These are phyloP conservation scores for Cubamyces sp. DNA, from an alignment of 768 basidiomycete species.

Conservation along the genomic window DNA sequence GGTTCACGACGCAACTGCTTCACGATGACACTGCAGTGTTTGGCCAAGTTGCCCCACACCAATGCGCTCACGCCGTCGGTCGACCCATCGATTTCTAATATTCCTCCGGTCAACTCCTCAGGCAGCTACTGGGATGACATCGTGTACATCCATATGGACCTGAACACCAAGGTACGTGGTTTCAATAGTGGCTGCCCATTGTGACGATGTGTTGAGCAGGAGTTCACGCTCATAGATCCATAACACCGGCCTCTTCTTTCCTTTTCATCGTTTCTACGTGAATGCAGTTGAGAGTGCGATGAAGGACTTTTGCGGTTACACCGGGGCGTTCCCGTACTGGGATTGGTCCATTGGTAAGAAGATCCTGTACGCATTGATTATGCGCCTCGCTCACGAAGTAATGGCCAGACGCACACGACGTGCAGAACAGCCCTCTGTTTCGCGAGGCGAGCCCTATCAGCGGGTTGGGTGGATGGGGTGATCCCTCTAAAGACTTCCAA, in stretches of 20 bases:
- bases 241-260: slow-evolving; percentile 32
- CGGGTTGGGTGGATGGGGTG: slow-evolving; percentile 37
- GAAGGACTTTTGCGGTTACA: slow-evolving; percentile 31
- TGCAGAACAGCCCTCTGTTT: slow-evolving; percentile 29
- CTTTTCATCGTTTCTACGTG: slow-evolving; percentile 36
- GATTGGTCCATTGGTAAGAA: slow-evolving; percentile 34
- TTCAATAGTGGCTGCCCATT: too few relatives aligned
- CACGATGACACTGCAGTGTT: slow-evolving; percentile 1
- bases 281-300: slow-evolving; percentile 27
- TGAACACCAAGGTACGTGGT: slow-evolving; percentile 27
- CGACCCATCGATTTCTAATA: slow-evolving; percentile 15
- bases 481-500: slow-evolving; percentile 26
- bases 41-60: slow-evolving; percentile 9
- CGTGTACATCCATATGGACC: slow-evolving; percentile 34
- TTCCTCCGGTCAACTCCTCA: slow-evolving; percentile 18
- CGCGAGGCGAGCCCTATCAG: slow-evolving; percentile 25
- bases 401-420: slow-evolving; percentile 29
- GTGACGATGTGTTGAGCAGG: too few relatives aligned
- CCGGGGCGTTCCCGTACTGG: slow-evolving; percentile 34
- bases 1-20: background rate
- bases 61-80: slow-evolving; percentile 15
- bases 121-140: slow-evolving; percentile 28
- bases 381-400: background rate
- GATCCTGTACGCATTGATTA: background rate
- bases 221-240: slow-evolving; percentile 24